phyloP scores from a whole-genome alignment of 306 rosid species.

The Quercus bicolor region DNA sequence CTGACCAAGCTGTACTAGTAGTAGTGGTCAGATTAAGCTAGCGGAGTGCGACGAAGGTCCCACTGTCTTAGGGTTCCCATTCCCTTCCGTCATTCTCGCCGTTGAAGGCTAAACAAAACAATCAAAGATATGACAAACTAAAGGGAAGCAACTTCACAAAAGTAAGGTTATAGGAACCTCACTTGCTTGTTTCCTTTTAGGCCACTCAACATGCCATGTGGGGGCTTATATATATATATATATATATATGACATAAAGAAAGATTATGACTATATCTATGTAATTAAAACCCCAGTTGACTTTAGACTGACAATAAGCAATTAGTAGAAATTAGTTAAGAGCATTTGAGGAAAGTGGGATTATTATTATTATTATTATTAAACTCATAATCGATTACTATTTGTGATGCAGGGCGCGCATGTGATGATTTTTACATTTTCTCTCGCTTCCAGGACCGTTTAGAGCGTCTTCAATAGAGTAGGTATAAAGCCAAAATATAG shows the following conservation, averaged over 20 bases:
- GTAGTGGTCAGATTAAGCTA: neutral
- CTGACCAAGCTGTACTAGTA: neutral
- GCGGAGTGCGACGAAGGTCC: constrained; percentile 26
- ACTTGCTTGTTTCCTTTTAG: neutral
- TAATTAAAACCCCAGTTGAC: constrained; percentile 21
- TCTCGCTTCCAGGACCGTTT: too few relatives aligned
- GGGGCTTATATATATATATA: constrained; percentile 8
- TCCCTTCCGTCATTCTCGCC: constrained; percentile 36
- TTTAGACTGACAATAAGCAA: neutral
- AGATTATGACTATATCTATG: constrained; percentile 14
- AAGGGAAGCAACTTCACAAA: neutral
- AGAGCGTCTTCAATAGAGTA: too few relatives aligned
- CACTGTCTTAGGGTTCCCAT: constrained; percentile 25
- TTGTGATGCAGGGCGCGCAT: constrained; percentile 9
- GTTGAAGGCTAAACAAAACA: constrained; percentile 32
- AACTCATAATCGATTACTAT: neutral
- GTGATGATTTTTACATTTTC: neutral
- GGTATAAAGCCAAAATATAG: too few relatives aligned
- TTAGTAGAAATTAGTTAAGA: neutral
- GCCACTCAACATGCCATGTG: constrained; percentile 33
- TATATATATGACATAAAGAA: neutral
- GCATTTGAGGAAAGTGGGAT: constrained; percentile 15
- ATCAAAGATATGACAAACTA: neutral
- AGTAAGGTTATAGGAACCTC: neutral
- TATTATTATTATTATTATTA: neutral